These are phyloP conservation scores for Vachellia collinsii DNA, from an alignment of 306 rosid genomes.

Conservation along the genomic window DNA sequence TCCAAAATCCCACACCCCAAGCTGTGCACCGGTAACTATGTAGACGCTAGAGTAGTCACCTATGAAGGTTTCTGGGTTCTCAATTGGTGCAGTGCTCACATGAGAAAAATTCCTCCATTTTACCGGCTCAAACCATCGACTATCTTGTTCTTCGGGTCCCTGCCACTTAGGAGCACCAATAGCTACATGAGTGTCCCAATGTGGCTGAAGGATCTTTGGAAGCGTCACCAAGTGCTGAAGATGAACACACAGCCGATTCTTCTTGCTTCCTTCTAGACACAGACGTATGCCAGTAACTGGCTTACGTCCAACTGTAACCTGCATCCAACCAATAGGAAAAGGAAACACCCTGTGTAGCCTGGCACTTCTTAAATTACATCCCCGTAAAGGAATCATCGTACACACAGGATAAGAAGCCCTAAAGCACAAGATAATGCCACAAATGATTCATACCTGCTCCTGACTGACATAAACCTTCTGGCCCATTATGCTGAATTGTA, in stretches of 20 bases:
- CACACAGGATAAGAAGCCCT: conserved; percentile 19
- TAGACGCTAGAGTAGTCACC: conserved; percentile 64
- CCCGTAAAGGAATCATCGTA: neutral
- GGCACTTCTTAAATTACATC: neutral
- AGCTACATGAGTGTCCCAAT: conserved; percentile 77
- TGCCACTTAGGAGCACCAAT: conserved; percentile 93
- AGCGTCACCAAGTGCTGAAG: conserved; percentile 78
- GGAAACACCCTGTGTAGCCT: neutral
- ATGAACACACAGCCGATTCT: conserved; percentile 75
- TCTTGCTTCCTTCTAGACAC: conserved; percentile 77
- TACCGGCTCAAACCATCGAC: conserved; percentile 87
- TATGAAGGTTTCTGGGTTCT: conserved; percentile 67
- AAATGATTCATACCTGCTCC: conserved; percentile 68
- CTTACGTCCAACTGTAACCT: conserved; percentile 86
- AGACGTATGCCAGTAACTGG: conserved; percentile 82
- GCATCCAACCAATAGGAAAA: conserved; percentile 33
- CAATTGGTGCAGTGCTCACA: conserved; percentile 85
- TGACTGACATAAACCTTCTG: conserved; percentile 89
- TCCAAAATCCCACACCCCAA: conserved; percentile 91
- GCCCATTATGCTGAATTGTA: conserved; percentile 97
- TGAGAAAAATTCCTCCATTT: conserved; percentile 89
- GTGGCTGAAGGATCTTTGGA: conserved; percentile 75
- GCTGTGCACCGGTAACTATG: conserved; percentile 85
- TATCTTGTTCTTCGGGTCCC: conserved; percentile 89
- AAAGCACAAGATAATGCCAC: conserved; percentile 7